phyloP scores from a whole-genome alignment of 176 grass and related monocot species.

The Aegilops tauschii region DNA sequence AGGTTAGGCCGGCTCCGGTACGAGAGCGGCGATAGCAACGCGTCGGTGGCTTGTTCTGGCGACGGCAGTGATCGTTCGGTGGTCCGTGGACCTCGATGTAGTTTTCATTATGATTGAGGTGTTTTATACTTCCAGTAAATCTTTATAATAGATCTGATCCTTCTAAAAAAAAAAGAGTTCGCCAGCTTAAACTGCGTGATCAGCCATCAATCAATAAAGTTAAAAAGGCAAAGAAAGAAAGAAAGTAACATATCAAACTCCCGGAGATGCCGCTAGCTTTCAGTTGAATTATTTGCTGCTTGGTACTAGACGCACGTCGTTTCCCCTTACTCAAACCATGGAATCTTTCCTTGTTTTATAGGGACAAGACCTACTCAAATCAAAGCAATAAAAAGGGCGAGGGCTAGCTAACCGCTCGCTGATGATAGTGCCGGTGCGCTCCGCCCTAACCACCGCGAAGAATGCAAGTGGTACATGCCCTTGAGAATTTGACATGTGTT shows the following conservation, averaged over 20 bases:
- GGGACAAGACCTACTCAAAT: slow-evolving; percentile 25
- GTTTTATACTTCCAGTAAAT: too few species aligned
- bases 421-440: not conserved
- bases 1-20: too few species aligned
- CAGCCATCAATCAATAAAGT: slow-evolving; percentile 2
- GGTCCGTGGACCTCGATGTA: too few species aligned
- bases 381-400: slow-evolving; percentile 30
- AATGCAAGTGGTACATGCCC: not conserved
- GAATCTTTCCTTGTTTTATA: slow-evolving; percentile 44
- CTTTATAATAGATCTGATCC: too few species aligned
- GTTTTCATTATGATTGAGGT: too few species aligned
- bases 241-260: not conserved
- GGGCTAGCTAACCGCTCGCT: not conserved
- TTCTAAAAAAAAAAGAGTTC: too few species aligned
- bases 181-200: not conserved
- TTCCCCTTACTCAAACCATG: not conserved
- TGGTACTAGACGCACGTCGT: not conserved
- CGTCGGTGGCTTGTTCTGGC: too few species aligned
- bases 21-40: too few species aligned
- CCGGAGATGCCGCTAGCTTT: slow-evolving; percentile 25
- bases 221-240: not conserved
- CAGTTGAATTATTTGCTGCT: slow-evolving; percentile 31
- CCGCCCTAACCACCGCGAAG: not conserved
- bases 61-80: too few species aligned
- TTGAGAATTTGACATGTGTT: not conserved